Base-by-base conservation (phyloP, 352 stramenopile genomes). In the Globisporangium middletonii region DNA sequence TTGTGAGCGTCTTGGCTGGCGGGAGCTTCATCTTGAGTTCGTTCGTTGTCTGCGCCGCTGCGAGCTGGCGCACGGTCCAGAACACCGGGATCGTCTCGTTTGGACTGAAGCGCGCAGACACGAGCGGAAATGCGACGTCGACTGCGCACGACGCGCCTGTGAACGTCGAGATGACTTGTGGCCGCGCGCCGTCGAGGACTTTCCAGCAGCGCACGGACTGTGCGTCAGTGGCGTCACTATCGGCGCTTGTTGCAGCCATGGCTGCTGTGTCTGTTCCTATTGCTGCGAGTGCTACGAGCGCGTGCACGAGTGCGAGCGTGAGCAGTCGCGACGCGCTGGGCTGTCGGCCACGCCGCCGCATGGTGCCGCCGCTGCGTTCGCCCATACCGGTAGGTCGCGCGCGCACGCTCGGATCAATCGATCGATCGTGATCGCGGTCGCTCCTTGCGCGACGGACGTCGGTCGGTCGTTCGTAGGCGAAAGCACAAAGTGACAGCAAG, bases 41-140 rank as follows among this genome's bases (percentile, higher is more conserved):
- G 61, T 89, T 87, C 16, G 41, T 56, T 1, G 64, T 75, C 28
- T 69, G 44, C 15, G 27, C 19, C 2, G 44, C 27, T n/a, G 50
- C 27, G 5, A 69, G 52, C 33, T 85, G 57, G 9, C 63, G 51
- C 50, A 75, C 64, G 23, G 53, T 71, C 75, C 75, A 86, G 23
- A 86, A 50, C 49, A 80, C 60, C 15, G 78, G 44, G 38, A 88
- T 53, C 46, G 67, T 67, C 64, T 73, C 67, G 58, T 70, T 72
- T 13, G 67, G 65, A 12, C 47, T 52, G 54, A 84, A 79, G 19
- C 65, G 55, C 26, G 60, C 46, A 3, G 70, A 70, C 26, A 80
- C 59, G 19, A 71, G 38, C 9, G 69, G 58, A 38, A 79, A 55
- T 19, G 55, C 62, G 45, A 83, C 63, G 52, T 69, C 61, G 42